Percentiles rank a stretch among this genome's conserved stretches.
phyloP scores from a whole-genome alignment of 192 early-diverging fungal species.

The Coemansia sp. region DNA sequence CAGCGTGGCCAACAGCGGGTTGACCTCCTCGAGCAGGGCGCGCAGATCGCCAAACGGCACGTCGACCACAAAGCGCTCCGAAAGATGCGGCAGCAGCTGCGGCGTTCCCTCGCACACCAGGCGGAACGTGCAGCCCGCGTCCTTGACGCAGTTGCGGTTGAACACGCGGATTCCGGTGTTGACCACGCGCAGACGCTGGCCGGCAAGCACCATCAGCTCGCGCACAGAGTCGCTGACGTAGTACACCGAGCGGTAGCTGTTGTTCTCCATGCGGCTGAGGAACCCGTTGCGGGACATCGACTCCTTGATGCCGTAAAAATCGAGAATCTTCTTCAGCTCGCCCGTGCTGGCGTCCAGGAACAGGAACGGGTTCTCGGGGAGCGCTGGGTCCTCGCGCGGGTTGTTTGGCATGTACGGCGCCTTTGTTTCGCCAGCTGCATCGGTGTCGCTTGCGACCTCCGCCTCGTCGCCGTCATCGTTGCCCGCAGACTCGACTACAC shows the following conservation, averaged over 20 bases:
- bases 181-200: constrained; percentile 70
- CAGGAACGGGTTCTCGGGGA: constrained; percentile 86
- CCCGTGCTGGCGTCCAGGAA: constrained; percentile 66
- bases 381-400: constrained; percentile 48
- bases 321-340: constrained; percentile 65
- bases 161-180: constrained; percentile 94
- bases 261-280: constrained; percentile 82
- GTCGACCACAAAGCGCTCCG: constrained; percentile 53
- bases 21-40: constrained; percentile 56
- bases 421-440: constrained; percentile 1
- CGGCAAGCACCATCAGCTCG: constrained; percentile 65
- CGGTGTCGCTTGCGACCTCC: constrained; percentile 3
- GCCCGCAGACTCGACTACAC: constrained; percentile 11
- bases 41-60: constrained; percentile 53
- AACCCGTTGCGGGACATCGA: constrained; percentile 82
- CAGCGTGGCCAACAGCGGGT: constrained; percentile 57
- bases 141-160: constrained; percentile 68
- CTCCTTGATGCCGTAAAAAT: constrained; percentile 76
- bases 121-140: constrained; percentile 65
- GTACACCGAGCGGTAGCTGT: constrained; percentile 74
- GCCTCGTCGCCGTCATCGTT: constrained; percentile 12
- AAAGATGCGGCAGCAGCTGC: constrained; percentile 60
- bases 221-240: constrained; percentile 84
- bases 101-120: constrained; percentile 69
- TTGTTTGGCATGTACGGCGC: constrained; percentile 44